Conservation (phyloP, 1,139 yeast species). For the Lodderomyces parapsilosis region DNA sequence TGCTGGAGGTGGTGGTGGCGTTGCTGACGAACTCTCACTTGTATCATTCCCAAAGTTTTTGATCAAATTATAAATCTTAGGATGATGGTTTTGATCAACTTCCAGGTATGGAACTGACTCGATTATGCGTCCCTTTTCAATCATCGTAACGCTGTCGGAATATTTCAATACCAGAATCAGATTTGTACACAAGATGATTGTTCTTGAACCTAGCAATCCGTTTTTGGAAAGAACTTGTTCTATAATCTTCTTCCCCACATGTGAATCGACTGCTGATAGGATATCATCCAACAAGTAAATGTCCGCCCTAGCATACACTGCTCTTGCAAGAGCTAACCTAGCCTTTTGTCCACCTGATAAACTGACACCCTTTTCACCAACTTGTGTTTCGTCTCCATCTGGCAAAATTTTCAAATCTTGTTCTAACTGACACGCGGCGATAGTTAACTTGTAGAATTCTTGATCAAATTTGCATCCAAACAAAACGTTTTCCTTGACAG, state of each 20-base stretch:
- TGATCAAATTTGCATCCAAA: conserved; percentile 88
- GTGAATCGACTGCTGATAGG: conserved; percentile 92
- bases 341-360: conserved; percentile 98
- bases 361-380: conserved; percentile 96
- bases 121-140: conserved; percentile 24
- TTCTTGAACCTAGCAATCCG: conserved; percentile 29
- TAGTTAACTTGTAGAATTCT: conserved; percentile 71
- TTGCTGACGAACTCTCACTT: background rate
- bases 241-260: conserved; percentile 75
- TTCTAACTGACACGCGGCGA: conserved; percentile 86
- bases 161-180: conserved; percentile 28
- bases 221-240: conserved; percentile 28
- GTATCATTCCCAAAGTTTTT: conserved; percentile 20
- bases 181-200: conserved; percentile 34
- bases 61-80: conserved; percentile 25
- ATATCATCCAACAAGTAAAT: conserved; percentile 78
- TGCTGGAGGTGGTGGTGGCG: background rate
- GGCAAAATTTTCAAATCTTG: conserved; percentile 77
- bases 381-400: conserved; percentile 87
- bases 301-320: conserved; percentile 94
- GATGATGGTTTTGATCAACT: conserved; percentile 19
- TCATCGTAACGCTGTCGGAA: conserved; percentile 25
- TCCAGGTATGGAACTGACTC: conserved; percentile 27
- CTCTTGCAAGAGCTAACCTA: conserved; percentile 87
- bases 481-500: conserved; percentile 83